These are phyloP conservation scores for Nicotiana otophora DNA, from an alignment of 257 asterid genomes.

Conservation along the genomic window DNA sequence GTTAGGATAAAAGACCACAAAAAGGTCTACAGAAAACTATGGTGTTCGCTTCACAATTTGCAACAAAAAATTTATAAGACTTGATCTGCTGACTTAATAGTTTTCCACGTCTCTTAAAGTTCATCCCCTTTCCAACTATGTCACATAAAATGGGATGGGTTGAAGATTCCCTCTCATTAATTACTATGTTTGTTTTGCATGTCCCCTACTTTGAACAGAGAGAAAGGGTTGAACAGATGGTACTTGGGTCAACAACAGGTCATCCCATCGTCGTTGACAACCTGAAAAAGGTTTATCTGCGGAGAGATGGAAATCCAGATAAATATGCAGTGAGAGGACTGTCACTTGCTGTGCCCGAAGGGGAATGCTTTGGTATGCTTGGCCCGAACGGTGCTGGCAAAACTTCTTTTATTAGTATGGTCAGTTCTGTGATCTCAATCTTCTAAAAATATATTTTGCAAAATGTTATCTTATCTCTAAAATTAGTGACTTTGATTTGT, in stretches of 20 bases:
- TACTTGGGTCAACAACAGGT: conserved; percentile 52
- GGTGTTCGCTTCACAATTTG: too few relatives aligned
- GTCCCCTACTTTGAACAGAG: conserved; percentile 40
- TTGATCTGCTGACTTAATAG: too few relatives aligned
- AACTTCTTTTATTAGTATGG: conserved; percentile 95
- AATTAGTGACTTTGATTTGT: not conserved
- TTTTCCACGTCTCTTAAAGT: too few relatives aligned
- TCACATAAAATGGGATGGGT: too few relatives aligned
- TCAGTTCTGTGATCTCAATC: conserved; percentile 22
- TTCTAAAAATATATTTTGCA: too few relatives aligned
- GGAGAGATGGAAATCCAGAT: conserved; percentile 87
- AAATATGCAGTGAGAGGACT: conserved; percentile 82
- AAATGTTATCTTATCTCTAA: too few relatives aligned
- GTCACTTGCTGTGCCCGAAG: conserved; percentile 85
- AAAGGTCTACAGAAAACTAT: too few relatives aligned
- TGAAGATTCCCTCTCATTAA: not conserved
- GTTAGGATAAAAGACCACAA: too few relatives aligned
- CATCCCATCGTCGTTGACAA: conserved; percentile 64
- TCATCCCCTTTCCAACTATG: too few relatives aligned
- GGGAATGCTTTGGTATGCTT: conserved; percentile 98
- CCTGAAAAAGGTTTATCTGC: conserved; percentile 77
- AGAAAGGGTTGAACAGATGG: conserved; percentile 76
- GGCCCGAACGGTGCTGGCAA: conserved; percentile 99
- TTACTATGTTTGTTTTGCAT: not conserved
- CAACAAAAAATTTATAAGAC: too few relatives aligned